phyloP scores from a whole-genome alignment of 2,329 filamentous ascomycete species.

The Zalaria obscura region DNA sequence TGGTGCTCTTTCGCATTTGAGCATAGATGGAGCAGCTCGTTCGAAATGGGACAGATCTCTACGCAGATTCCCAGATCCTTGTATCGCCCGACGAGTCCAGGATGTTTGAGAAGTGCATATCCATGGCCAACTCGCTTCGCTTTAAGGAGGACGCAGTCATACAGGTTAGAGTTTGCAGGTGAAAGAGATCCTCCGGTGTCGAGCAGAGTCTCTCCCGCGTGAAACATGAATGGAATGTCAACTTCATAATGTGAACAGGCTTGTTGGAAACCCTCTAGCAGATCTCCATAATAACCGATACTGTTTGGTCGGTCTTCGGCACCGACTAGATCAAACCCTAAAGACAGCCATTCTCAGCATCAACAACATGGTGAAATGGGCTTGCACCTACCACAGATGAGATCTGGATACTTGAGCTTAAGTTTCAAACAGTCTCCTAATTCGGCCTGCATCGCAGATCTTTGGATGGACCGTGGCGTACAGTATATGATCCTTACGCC shows the following conservation, averaged over 20 bases:
- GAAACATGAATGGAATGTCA: slow-evolving; percentile 59
- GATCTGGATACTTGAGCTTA: slow-evolving; percentile 40
- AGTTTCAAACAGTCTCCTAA: slow-evolving; percentile 48
- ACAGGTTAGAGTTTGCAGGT: slow-evolving; percentile 43
- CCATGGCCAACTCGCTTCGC: slow-evolving; percentile 62
- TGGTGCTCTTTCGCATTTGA: slow-evolving; percentile 50
- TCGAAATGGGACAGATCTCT: slow-evolving; percentile 67
- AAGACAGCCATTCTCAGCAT: neutral
- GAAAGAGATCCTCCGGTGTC: slow-evolving; percentile 50
- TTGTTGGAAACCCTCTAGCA: slow-evolving; percentile 43
- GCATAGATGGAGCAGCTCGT: slow-evolving; percentile 59
- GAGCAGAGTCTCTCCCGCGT: slow-evolving; percentile 58
- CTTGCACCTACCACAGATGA: slow-evolving; percentile 59
- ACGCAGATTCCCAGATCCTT: slow-evolving; percentile 50
- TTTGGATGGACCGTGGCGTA: slow-evolving; percentile 47
- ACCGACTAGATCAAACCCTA: slow-evolving; percentile 57
- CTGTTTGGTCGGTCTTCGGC: slow-evolving; percentile 48
- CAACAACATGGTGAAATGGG: too few relatives aligned
- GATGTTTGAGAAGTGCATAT: slow-evolving; percentile 54
- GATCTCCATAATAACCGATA: slow-evolving; percentile 43
- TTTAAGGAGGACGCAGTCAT: slow-evolving; percentile 51
- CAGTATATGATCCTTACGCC: slow-evolving; percentile 61
- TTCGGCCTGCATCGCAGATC: slow-evolving; percentile 32
- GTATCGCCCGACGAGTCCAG: slow-evolving; percentile 51
- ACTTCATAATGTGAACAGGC: slow-evolving; percentile 34